These are phyloP conservation scores for Arthrobotrys megalospora DNA, from an alignment of 2,329 filamentous ascomycete species.

Conservation along the genomic window DNA sequence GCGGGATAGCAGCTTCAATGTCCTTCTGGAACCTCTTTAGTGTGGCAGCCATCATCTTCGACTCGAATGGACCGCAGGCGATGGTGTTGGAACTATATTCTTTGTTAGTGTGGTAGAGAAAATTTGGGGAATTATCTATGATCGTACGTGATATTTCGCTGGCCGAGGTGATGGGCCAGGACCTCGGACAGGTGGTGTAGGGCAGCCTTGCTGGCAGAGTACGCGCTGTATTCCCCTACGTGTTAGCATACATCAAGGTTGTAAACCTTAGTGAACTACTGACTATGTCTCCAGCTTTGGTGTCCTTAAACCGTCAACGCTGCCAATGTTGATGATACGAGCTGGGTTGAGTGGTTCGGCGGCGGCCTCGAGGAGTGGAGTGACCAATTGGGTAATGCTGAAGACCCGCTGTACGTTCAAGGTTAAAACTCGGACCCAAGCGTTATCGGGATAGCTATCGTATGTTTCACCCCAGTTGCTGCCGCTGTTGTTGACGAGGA, in stretches of 20 bases:
- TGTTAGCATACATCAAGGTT: constrained; percentile 11
- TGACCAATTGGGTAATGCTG: constrained; percentile 76
- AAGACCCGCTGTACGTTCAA: constrained; percentile 77
- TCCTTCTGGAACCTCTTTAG: constrained; percentile 73
- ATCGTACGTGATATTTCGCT: constrained; percentile 72
- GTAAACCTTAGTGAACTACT: constrained; percentile 63
- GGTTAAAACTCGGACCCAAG: constrained; percentile 74
- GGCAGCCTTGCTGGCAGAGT: constrained; percentile 76
- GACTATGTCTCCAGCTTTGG: constrained; percentile 73
- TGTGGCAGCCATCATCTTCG: constrained; percentile 82
- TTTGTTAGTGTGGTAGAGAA: background rate
- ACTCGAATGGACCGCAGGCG: constrained; percentile 80
- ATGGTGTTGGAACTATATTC: constrained; percentile 74
- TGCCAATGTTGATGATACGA: constrained; percentile 77
- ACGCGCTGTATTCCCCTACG: constrained; percentile 68
- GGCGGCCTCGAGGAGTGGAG: constrained; percentile 75
- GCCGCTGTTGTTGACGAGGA: constrained; percentile 78
- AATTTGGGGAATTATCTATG: background rate
- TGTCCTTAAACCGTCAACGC: constrained; percentile 75
- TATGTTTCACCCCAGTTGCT: constrained; percentile 76
- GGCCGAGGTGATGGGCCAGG: constrained; percentile 75
- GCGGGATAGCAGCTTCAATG: constrained; percentile 75
- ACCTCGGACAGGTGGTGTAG: constrained; percentile 77
- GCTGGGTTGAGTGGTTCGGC: constrained; percentile 69
- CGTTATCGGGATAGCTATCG: constrained; percentile 72